These are phyloP conservation scores for Ustilago xerochloae DNA, from an alignment of 1,284 basidiomycete genomes.

Conservation along the genomic window DNA sequence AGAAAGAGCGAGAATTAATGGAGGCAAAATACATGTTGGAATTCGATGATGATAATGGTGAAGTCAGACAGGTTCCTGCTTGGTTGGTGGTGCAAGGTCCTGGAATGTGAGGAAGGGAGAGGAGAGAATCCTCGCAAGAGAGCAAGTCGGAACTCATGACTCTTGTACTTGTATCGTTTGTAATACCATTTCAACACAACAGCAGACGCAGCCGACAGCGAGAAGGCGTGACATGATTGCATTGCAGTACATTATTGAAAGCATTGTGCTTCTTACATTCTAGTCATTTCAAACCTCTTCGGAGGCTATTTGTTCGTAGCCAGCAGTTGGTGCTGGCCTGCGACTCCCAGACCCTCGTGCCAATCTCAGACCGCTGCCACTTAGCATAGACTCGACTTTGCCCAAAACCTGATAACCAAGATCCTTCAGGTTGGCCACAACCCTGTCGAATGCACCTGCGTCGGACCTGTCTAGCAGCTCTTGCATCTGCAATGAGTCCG, in stretches of 20 bases:
- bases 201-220: not conserved
- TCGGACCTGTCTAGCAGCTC: conserved; percentile 32
- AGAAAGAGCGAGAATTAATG: conserved; percentile 58
- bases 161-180: conserved; percentile 34
- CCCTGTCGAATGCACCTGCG: conserved; percentile 40
- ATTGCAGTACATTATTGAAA: not conserved
- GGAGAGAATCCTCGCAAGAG: no score
- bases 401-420: conserved; percentile 44
- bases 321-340: conserved; percentile 5
- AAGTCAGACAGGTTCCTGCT: conserved; percentile 62
- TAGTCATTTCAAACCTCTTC: conserved; percentile 14
- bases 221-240: not conserved
- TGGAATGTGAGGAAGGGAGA: conserved; percentile 16
- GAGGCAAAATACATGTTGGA: conserved; percentile 62
- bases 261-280: not conserved
- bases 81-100: conserved; percentile 64
- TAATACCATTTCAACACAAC: conserved; percentile 10
- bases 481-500: conserved; percentile 29
- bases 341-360: not conserved
- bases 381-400: conserved; percentile 29
- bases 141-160: no score
- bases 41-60: conserved; percentile 66
- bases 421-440: conserved; percentile 45
- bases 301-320: conserved; percentile 39
- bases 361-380: conserved; percentile 15